Percentiles rank a stretch among this genome's conserved stretches.
These are phyloP conservation scores for Strobilomyces echinocephalus DNA, from an alignment of 768 basidiomycete species.

Conservation along the genomic window DNA sequence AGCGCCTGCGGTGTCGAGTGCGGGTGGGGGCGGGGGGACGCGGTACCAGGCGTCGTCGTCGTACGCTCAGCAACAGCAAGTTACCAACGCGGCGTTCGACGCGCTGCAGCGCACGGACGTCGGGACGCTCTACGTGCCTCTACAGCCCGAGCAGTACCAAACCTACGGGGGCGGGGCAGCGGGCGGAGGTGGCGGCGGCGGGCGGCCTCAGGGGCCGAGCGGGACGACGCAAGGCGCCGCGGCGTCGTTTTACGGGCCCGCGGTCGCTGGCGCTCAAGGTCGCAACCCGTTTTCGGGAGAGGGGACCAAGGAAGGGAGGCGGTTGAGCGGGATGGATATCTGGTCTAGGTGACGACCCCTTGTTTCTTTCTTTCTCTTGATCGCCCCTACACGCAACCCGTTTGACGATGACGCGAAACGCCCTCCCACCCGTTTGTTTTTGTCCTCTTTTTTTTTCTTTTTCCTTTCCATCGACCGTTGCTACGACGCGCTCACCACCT, in stretches of 20 bases:
- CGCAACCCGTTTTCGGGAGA: conserved; percentile 35
- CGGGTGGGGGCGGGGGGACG: conserved; percentile 23
- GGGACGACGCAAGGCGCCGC: conserved; percentile 20
- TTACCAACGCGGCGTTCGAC: conserved; percentile 47
- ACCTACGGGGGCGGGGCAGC: conserved; percentile 22
- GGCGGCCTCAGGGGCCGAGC: conserved; percentile 43
- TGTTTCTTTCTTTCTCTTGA: not conserved
- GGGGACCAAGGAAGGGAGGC: conserved; percentile 51
- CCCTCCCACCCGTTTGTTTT: not conserved
- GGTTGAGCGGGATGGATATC: conserved; percentile 63
- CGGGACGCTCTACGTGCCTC: conserved; percentile 67
- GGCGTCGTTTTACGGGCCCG: conserved; percentile 63
- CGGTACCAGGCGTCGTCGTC: conserved; percentile 60
- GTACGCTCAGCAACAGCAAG: conserved; percentile 44
- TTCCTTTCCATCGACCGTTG: too few species aligned
- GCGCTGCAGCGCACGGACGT: conserved; percentile 60
- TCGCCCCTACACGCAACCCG: too few species aligned
- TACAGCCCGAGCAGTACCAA: conserved; percentile 72
- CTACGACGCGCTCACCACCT: too few species aligned
- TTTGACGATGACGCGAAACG: too few species aligned
- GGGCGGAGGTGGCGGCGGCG: conserved; percentile 14
- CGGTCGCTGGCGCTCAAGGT: conserved; percentile 46
- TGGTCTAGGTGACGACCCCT: conserved; percentile 60
- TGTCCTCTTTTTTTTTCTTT: too few species aligned
- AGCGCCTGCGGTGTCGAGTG: not conserved